Evolutionary conservation across 305 asterid genomes (phyloP).

Genomic region (Ruellia speciosa): DNA sequence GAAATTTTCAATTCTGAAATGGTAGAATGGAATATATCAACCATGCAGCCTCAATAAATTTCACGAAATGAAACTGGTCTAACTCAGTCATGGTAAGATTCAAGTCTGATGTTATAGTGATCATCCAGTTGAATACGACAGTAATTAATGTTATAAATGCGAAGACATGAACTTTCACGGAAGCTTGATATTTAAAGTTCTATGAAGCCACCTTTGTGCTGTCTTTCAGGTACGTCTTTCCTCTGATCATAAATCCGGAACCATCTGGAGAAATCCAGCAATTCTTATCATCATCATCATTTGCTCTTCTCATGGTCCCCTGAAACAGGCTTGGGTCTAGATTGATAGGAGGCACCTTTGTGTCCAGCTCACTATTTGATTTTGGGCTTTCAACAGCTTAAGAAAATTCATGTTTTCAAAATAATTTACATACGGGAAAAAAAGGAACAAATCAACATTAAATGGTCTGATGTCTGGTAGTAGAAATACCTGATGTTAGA

Average conservation of each 20-base stretch:
- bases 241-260: slow-evolving; percentile 91
- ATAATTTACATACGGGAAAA: not conserved
- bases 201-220: slow-evolving; percentile 54
- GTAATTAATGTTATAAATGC: not conserved
- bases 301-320: slow-evolving; percentile 74
- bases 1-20: not conserved
- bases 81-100: not conserved
- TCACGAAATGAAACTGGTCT: not conserved
- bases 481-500: slow-evolving; percentile 48
- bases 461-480: slow-evolving; percentile 8
- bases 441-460: slow-evolving; percentile 5
- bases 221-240: slow-evolving; percentile 86
- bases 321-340: slow-evolving; percentile 50
- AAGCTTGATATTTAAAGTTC: not conserved
- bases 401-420: slow-evolving; percentile 16
- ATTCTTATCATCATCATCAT: slow-evolving; percentile 60
- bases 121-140: not conserved
- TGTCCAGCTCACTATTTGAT: slow-evolving; percentile 44
- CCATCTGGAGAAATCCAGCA: slow-evolving; percentile 94
- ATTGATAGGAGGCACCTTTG: slow-evolving; percentile 41
- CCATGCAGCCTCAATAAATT: not conserved
- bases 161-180: not conserved
- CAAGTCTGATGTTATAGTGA: not conserved
- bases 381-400: slow-evolving; percentile 40
- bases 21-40: not conserved